Evolutionary conservation across 441 rosid genomes (phyloP).

Genomic region (Adansonia madagascariensis): DNA sequence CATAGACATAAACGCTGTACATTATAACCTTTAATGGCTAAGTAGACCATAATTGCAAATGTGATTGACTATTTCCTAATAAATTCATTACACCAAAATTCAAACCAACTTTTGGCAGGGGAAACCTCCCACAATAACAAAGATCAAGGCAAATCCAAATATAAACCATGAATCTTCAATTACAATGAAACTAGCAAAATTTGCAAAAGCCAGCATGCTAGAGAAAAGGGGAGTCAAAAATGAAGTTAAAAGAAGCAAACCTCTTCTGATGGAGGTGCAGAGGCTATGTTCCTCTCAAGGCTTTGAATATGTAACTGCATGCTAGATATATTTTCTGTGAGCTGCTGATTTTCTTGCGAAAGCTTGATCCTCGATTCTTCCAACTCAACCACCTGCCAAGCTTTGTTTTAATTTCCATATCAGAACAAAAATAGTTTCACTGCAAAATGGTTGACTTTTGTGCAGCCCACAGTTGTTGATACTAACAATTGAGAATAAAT

Average conservation of each 20-base stretch:
- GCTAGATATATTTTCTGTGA: slow-evolving; percentile 47
- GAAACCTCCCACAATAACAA: background rate
- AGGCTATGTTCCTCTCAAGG: slow-evolving; percentile 17
- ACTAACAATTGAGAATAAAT: background rate
- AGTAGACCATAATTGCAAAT: background rate
- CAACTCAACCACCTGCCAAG: slow-evolving; percentile 89
- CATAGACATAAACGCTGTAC: background rate
- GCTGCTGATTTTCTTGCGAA: slow-evolving; percentile 57
- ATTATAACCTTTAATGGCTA: background rate
- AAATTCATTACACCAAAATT: background rate
- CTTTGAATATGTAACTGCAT: slow-evolving; percentile 14
- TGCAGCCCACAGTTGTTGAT: background rate
- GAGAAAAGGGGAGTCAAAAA: background rate
- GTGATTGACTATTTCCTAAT: background rate
- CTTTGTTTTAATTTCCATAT: slow-evolving; percentile 76
- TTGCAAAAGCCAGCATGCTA: slow-evolving; percentile 35
- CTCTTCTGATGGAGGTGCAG: slow-evolving; percentile 21
- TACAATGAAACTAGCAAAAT: slow-evolving; percentile 7
- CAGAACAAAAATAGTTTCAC: slow-evolving; percentile 42
- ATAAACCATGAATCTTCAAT: background rate
- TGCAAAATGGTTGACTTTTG: slow-evolving; percentile 19
- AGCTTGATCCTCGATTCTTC: slow-evolving; percentile 68
- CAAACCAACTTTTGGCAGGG: slow-evolving; percentile 5
- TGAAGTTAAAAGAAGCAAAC: slow-evolving; percentile 30
- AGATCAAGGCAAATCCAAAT: background rate